These are phyloP conservation scores for Termitomyces sp. DNA, from an alignment of 768 basidiomycete species.

Conservation along the genomic window DNA sequence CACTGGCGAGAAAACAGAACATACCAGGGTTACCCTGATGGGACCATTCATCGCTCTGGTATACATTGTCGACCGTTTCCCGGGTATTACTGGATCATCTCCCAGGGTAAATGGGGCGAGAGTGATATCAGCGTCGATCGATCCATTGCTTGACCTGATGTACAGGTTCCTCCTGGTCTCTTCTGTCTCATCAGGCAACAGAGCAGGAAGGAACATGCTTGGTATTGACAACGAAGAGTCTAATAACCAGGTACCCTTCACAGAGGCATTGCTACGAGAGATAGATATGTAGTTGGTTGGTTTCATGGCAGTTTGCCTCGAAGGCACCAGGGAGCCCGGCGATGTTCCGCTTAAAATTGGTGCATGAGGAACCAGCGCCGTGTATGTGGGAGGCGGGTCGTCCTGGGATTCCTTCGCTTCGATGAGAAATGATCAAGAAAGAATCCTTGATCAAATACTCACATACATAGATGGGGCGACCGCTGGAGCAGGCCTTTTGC, in stretches of 20 bases:
- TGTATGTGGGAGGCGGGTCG: constrained; percentile 23
- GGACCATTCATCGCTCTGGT: constrained; percentile 27
- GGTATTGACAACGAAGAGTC: constrained; percentile 44
- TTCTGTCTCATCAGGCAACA: constrained; percentile 34
- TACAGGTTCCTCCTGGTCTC: constrained; percentile 37
- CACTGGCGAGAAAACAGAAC: not conserved
- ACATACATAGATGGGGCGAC: constrained; percentile 4
- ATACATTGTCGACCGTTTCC: constrained; percentile 18
- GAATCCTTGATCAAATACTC: not conserved
- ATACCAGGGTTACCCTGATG: constrained; percentile 24
- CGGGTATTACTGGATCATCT: constrained; percentile 1
- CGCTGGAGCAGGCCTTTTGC: not conserved
- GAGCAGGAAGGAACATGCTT: constrained; percentile 34
- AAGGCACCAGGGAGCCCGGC: not conserved
- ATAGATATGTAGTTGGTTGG: constrained; percentile 34
- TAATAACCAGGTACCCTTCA: constrained; percentile 40
- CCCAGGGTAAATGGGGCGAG: constrained; percentile 22
- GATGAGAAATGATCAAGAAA: not conserved
- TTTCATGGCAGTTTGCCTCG: constrained; percentile 22
- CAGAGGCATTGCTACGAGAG: constrained; percentile 24
- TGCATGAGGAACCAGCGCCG: constrained; percentile 6
- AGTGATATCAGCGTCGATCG: constrained; percentile 39
- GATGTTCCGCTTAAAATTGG: constrained; percentile 1
- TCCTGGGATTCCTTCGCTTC: constrained; percentile 9
- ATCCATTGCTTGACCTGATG: constrained; percentile 31